These are phyloP conservation scores for Lasiosphaeria miniovina DNA, from an alignment of 495 filamentous ascomycete genomes.

Conservation along the genomic window DNA sequence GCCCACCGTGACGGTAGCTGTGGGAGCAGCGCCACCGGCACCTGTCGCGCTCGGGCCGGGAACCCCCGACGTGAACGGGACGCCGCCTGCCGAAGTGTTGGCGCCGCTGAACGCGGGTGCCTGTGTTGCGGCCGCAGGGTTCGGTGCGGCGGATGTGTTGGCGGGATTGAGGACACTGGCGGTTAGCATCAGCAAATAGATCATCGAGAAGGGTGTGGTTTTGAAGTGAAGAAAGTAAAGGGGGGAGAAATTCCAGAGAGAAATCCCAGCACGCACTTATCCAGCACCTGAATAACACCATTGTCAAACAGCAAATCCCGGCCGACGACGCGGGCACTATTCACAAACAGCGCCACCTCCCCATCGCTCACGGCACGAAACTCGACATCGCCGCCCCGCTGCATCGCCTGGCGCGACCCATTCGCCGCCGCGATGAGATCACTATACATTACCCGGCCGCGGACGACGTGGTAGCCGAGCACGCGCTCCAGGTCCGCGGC, in stretches of 20 bases:
- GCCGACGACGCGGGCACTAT: slow-evolving; percentile 34
- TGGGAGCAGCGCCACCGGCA: slow-evolving; percentile 24
- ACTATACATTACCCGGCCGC: slow-evolving; percentile 52
- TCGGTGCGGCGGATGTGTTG: slow-evolving; percentile 45
- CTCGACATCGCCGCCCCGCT: slow-evolving; percentile 49
- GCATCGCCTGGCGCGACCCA: slow-evolving; percentile 36
- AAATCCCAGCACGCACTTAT: slow-evolving; percentile 37
- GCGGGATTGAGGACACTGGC: slow-evolving; percentile 61
- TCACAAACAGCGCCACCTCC: slow-evolving; percentile 43
- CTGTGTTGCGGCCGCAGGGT: slow-evolving; percentile 42
- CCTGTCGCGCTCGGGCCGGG: slow-evolving; percentile 26
- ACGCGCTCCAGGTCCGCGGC: slow-evolving; percentile 45
- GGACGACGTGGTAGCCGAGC: slow-evolving; percentile 59
- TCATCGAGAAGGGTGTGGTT: too few relatives aligned
- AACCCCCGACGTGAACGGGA: slow-evolving; percentile 48
- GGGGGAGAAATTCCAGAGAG: neutral
- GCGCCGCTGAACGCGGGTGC: slow-evolving; percentile 53
- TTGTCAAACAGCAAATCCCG: slow-evolving; percentile 61
- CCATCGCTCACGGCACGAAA: too few relatives aligned
- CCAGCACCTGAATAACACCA: slow-evolving; percentile 67
- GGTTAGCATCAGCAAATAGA: slow-evolving; percentile 7
- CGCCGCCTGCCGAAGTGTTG: slow-evolving; percentile 32
- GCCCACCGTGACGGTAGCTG: slow-evolving; percentile 20
- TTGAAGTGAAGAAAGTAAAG: neutral
- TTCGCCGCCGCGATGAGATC: slow-evolving; percentile 38